These are phyloP conservation scores for Periconia sp. DNA, from an alignment of 2,329 filamentous ascomycete species.

Conservation along the genomic window DNA sequence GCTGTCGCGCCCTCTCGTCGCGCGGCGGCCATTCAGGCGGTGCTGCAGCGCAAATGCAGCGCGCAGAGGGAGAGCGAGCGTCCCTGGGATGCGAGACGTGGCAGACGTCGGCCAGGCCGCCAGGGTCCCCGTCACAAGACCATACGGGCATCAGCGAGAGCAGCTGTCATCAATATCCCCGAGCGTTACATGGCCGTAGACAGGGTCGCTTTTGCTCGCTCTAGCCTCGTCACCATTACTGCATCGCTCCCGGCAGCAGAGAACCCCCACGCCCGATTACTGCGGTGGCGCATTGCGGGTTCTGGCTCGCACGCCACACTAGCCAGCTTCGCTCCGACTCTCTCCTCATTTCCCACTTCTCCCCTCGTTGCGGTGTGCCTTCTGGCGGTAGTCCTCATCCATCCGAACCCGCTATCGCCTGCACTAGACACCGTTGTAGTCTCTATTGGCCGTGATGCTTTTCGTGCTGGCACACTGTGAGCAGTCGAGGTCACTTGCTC, in stretches of 20 bases:
- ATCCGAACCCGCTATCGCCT: not conserved
- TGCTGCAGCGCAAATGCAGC: slow-evolving; percentile 28
- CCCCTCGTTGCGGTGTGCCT: not conserved
- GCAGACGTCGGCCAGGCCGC: slow-evolving; percentile 25
- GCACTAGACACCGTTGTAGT: too few species aligned
- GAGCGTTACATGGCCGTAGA: slow-evolving; percentile 11
- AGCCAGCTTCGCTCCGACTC: not conserved
- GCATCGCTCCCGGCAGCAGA: slow-evolving; percentile 7
- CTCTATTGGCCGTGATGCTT: too few species aligned
- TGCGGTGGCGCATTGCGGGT: slow-evolving; percentile 23
- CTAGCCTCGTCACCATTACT: slow-evolving; percentile 18
- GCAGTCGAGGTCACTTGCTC: slow-evolving; percentile 1
- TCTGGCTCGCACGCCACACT: slow-evolving; percentile 16
- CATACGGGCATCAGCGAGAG: slow-evolving; percentile 28
- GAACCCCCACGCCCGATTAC: slow-evolving; percentile 32
- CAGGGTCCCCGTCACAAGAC: slow-evolving; percentile 32
- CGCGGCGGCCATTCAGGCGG: slow-evolving; percentile 18
- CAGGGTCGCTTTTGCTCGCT: slow-evolving; percentile 1
- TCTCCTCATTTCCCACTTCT: not conserved
- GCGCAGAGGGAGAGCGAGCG: slow-evolving; percentile 22
- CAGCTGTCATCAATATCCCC: slow-evolving; percentile 19
- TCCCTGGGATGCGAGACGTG: slow-evolving; percentile 40
- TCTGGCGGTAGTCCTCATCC: too few species aligned
- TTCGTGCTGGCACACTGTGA: too few species aligned
- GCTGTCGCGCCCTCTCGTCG: slow-evolving; percentile 18